Percentiles rank a stretch among this genome's conserved stretches.
Evolutionary conservation across 202 grass and related monocot species (phyloP).

Genomic region (Carex arenaria): DNA sequence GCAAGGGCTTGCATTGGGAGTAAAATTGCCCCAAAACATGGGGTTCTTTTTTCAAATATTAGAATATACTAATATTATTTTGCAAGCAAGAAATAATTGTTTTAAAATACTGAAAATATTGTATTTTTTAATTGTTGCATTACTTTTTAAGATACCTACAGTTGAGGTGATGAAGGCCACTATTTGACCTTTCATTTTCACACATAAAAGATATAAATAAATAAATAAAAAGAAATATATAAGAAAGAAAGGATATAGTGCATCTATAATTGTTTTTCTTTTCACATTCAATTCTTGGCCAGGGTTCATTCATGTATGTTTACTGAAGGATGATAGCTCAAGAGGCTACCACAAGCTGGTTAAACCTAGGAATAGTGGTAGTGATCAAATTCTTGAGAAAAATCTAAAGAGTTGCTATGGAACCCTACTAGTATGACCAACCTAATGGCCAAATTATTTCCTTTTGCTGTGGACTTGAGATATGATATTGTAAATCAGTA

Average conservation of each 20-base stretch:
- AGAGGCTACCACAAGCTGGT: too few relatives aligned
- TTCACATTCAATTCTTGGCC: slow-evolving; percentile 66
- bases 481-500: neutral
- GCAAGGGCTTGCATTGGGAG: neutral
- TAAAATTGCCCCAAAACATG: neutral
- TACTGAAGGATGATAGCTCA: neutral
- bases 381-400: too few relatives aligned
- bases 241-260: neutral
- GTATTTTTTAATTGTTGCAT: neutral
- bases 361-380: too few relatives aligned
- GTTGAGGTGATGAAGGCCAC: neutral
- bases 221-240: neutral
- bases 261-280: neutral
- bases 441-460: neutral
- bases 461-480: neutral
- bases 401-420: too few relatives aligned
- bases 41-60: neutral
- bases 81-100: slow-evolving; percentile 27
- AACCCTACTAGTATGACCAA: too few relatives aligned
- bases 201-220: neutral
- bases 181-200: neutral
- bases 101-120: neutral
- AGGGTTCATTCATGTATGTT: slow-evolving; percentile 69
- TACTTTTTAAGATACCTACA: neutral
- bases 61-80: neutral